Evolutionary conservation across 2,329 filamentous ascomycete species (phyloP).

Genomic region (Neocatenulostroma microsporum): DNA sequence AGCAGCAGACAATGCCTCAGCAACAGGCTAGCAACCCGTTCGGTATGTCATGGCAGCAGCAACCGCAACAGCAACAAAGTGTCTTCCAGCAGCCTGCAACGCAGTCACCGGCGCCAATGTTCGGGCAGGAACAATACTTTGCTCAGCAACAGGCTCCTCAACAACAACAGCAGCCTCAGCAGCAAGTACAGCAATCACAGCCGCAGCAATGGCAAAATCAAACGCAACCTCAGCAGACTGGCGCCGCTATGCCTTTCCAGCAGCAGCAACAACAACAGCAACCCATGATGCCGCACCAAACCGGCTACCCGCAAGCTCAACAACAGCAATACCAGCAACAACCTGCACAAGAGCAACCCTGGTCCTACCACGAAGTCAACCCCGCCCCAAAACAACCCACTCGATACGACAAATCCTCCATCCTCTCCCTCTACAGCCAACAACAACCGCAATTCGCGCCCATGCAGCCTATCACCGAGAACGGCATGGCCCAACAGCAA

Average conservation of each 20-base stretch:
- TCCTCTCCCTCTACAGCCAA: conserved; percentile 64
- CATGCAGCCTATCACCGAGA: conserved; percentile 30
- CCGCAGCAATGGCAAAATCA: conserved; percentile 15
- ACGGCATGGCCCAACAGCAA: conserved; percentile 22
- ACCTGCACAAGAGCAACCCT: conserved; percentile 33
- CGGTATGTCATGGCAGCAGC: conserved; percentile 15
- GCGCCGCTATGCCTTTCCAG: conserved; percentile 7
- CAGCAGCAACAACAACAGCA: too few relatives aligned
- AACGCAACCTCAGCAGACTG: conserved; percentile 16
- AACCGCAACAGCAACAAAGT: conserved; percentile 13
- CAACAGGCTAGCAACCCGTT: conserved; percentile 14
- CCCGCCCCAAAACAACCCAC: conserved; percentile 30
- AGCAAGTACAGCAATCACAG: too few relatives aligned
- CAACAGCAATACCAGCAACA: too few relatives aligned
- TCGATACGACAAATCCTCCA: conserved; percentile 62
- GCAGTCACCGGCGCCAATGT: conserved; percentile 14
- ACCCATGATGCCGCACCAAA: conserved; percentile 18
- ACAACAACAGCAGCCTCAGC: too few relatives aligned
- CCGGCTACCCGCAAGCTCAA: conserved; percentile 21
- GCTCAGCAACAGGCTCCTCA: conserved; percentile 11
- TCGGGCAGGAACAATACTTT: conserved; percentile 13
- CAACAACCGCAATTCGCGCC: conserved; percentile 49
- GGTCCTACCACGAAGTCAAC: conserved; percentile 22
- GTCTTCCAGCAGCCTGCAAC: conserved; percentile 13
- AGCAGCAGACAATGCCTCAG: conserved; percentile 25